Evolutionary conservation across 108 stramenopile species (phyloP), one percentile per base, ranked within the genome.

Genomic region (Ochromonas danica): DNA sequence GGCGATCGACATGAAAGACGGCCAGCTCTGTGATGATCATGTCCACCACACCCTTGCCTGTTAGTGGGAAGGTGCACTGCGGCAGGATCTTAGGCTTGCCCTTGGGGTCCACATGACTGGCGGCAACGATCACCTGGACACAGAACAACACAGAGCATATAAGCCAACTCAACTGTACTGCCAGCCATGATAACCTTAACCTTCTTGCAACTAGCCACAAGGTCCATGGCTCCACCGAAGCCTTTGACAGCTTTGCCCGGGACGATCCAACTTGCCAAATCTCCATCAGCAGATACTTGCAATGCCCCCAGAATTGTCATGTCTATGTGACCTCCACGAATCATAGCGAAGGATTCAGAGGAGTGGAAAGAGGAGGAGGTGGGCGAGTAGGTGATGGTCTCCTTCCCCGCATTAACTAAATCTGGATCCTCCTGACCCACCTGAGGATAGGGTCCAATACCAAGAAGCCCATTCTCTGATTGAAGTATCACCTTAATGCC

Each of bases 361-460:
- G 86, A 82, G 60, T 82, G 82, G 77, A 94, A 94, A 28, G 89
- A 78, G 67, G 87, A 89, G 3, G 95, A 90, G 33, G 92, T 92
- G 17, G 79, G 79, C 3, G 91, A 71, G n/a, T 85, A 82, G 1
- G 95, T 94, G 22, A 96, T 89, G 33, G 93, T 93, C 83, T 96
- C 93, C 81, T 96, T 96, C 27, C 93, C 92, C 0, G 95, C 93
- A 85, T 96, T 96, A 83, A 94, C 93, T 57, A 91, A 89, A 77
- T 96, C 95, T 3, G 91, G 80, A 82, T 92, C 91, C 38, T 86
- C 91, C 36, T 86, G 38, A 41, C 40, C 72, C 6, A 22, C 42
- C 0, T 82, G 74, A 43, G 91, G 91, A 79, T 93, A 96, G 3
- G 93, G 92, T 25, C 95, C 95, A 30, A 96, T 83, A 14, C 95